These are phyloP conservation scores for Sphagnum contortum DNA, from an alignment of 225 moss, liverwort and hornwort genomes.

Conservation along the genomic window DNA sequence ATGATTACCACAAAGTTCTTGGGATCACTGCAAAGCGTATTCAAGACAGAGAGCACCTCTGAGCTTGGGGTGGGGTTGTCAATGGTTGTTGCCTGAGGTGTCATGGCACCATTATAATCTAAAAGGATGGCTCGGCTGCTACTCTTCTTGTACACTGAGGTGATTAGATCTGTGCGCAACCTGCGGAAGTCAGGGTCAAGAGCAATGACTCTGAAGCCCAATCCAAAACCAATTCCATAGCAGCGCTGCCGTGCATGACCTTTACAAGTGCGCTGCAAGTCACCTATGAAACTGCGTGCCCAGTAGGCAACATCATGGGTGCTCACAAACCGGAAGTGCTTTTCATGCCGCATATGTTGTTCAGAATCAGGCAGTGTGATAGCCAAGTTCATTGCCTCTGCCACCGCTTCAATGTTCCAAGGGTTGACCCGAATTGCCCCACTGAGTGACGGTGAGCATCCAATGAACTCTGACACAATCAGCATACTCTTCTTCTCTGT, in stretches of 20 bases:
- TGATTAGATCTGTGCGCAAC: constrained; percentile 43
- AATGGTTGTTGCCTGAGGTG: constrained; percentile 16
- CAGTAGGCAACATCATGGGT: constrained; percentile 80
- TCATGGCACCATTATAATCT: constrained; percentile 53
- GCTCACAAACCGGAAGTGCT: constrained; percentile 92
- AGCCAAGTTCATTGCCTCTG: constrained; percentile 94
- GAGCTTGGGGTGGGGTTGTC: constrained; percentile 25
- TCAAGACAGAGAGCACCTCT: constrained; percentile 35
- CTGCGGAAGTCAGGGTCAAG: constrained; percentile 47
- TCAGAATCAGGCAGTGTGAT: constrained; percentile 79
- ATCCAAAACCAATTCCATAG: constrained; percentile 49
- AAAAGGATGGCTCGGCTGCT: constrained; percentile 36
- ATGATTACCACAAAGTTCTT: constrained; percentile 44
- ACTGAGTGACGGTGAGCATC: constrained; percentile 92
- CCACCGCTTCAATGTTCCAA: constrained; percentile 95
- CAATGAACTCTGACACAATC: constrained; percentile 98
- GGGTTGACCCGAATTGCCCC: constrained; percentile 98
- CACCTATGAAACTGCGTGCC: constrained; percentile 66
- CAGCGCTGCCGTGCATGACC: constrained; percentile 30
- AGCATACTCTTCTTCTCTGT: constrained; percentile 75
- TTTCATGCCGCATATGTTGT: constrained; percentile 89
- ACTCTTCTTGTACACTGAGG: constrained; percentile 43
- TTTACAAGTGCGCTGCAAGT: constrained; percentile 42
- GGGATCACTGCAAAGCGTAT: constrained; percentile 38
- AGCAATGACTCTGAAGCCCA: constrained; percentile 46